Percentiles rank a stretch among this genome's conserved stretches.
These are phyloP conservation scores for Tolypocladium cylindrosporum DNA, from an alignment of 2,329 filamentous ascomycete genomes.

Conservation along the genomic window DNA sequence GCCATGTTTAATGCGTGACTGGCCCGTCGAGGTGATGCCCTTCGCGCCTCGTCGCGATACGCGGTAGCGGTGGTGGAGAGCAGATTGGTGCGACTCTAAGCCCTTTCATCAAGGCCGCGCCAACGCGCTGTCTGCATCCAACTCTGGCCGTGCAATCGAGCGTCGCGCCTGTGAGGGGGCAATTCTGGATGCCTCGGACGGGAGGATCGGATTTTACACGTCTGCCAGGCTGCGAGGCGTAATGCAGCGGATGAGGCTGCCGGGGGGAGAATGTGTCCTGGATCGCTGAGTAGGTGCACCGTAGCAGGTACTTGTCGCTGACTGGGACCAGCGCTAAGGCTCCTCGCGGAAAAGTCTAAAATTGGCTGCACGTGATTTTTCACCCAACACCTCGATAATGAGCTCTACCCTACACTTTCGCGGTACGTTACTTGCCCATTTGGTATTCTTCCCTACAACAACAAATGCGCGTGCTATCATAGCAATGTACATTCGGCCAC, in stretches of 20 bases:
- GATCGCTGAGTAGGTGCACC: slow-evolving; percentile 15
- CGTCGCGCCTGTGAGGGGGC: slow-evolving; percentile 9
- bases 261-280: slow-evolving; percentile 27
- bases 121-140: slow-evolving; percentile 20
- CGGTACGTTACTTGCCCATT: not conserved
- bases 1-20: slow-evolving; percentile 25
- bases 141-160: slow-evolving; percentile 18
- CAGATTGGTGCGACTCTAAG: slow-evolving; percentile 31
- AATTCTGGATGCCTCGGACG: slow-evolving; percentile 3
- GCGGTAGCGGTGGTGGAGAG: slow-evolving; percentile 19
- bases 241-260: slow-evolving; percentile 19
- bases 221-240: slow-evolving; percentile 14
- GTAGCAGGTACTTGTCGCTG: slow-evolving; percentile 14
- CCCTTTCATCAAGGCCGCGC: slow-evolving; percentile 25
- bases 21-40: slow-evolving; percentile 8
- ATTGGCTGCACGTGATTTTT: slow-evolving; percentile 20
- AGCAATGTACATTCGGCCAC: not conserved
- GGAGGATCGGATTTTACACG: slow-evolving; percentile 1
- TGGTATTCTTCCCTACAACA: not conserved
- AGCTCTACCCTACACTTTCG: not conserved
- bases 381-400: not conserved
- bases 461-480: not conserved
- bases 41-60: slow-evolving; percentile 31
- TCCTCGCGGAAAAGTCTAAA: slow-evolving; percentile 18
- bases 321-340: slow-evolving; percentile 17